Evolutionary conservation across 2,329 filamentous ascomycete genomes (phyloP).

Genomic region (Sporothrix schenckii): DNA sequence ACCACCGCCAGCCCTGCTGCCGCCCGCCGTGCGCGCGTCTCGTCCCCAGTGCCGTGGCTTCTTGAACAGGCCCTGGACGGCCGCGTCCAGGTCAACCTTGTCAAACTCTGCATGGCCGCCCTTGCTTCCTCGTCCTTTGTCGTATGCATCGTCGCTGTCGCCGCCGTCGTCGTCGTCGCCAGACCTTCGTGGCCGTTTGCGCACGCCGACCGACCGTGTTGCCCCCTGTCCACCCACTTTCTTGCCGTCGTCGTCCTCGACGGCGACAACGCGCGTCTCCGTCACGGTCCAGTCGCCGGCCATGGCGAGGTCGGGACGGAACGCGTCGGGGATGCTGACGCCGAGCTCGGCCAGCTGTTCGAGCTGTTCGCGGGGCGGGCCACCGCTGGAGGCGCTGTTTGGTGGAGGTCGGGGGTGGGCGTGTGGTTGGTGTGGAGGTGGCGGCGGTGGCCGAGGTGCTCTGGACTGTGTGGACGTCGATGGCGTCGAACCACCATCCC

Average conservation of each 20-base stretch:
- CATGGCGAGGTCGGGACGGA: slow-evolving; percentile 80
- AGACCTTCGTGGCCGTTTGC: slow-evolving; percentile 29
- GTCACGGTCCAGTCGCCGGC: slow-evolving; percentile 84
- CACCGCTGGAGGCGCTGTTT: slow-evolving; percentile 38
- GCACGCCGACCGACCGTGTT: slow-evolving; percentile 31
- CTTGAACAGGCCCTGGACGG: slow-evolving; percentile 62
- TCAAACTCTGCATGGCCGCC: slow-evolving; percentile 63
- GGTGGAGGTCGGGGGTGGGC: background rate
- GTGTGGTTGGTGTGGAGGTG: background rate
- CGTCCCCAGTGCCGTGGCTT: slow-evolving; percentile 59
- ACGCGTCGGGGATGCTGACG: slow-evolving; percentile 77
- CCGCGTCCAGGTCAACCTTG: slow-evolving; percentile 61
- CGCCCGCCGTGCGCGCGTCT: slow-evolving; percentile 52
- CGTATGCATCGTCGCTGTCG: slow-evolving; percentile 47
- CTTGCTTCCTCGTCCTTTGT: slow-evolving; percentile 53
- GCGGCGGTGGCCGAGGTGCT: background rate
- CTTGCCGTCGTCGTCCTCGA: slow-evolving; percentile 40
- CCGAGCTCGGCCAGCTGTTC: slow-evolving; percentile 87
- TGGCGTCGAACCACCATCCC: slow-evolving; percentile 37
- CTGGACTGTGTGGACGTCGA: background rate
- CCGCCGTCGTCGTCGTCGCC: slow-evolving; percentile 46
- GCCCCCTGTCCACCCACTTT: background rate
- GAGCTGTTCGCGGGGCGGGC: slow-evolving; percentile 72
- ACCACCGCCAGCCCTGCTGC: slow-evolving; percentile 41
- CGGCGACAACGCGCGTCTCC: slow-evolving; percentile 62